Percentiles rank a stretch among this genome's conserved stretches.
phyloP scores from a whole-genome alignment of 23 red algal species.

The Gracilaria vermiculophylla region DNA sequence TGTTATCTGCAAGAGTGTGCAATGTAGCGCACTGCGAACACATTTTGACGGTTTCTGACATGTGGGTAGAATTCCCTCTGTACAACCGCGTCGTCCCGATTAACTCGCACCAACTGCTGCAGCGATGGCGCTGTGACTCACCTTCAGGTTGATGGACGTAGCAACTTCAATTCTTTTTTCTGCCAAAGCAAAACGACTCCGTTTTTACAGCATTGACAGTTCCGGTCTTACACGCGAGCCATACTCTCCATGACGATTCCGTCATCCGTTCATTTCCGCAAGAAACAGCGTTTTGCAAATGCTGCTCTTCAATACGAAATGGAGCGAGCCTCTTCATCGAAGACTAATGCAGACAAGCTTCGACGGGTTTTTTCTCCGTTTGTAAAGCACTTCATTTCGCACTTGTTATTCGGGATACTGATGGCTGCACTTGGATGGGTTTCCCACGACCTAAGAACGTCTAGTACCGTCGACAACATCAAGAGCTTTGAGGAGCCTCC shows the following conservation, averaged over 20 bases:
- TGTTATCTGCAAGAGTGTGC: too few relatives aligned
- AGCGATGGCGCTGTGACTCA: too few relatives aligned
- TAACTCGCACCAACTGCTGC: too few relatives aligned
- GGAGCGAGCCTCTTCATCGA: background rate
- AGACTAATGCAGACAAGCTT: background rate
- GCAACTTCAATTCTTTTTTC: too few relatives aligned
- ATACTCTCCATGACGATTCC: background rate
- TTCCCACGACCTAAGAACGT: background rate
- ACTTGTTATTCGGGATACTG: background rate
- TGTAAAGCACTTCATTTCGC: background rate
- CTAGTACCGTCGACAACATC: background rate
- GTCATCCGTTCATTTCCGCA: background rate
- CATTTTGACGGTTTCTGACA: too few relatives aligned
- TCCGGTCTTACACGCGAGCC: background rate
- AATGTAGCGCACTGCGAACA: too few relatives aligned
- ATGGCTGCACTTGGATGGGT: conserved; percentile 46
- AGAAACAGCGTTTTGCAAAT: background rate
- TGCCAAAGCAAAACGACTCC: too few relatives aligned
- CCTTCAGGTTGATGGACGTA: too few relatives aligned
- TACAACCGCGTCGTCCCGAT: too few relatives aligned
- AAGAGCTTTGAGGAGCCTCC: conserved; percentile 19
- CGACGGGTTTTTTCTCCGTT: background rate
- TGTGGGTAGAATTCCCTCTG: too few relatives aligned
- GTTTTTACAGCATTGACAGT: too few relatives aligned
- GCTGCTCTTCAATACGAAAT: background rate